Base-by-base conservation (phyloP, 1,284 basidiomycete genomes). In the Austroboletus novae-zelandiae region DNA sequence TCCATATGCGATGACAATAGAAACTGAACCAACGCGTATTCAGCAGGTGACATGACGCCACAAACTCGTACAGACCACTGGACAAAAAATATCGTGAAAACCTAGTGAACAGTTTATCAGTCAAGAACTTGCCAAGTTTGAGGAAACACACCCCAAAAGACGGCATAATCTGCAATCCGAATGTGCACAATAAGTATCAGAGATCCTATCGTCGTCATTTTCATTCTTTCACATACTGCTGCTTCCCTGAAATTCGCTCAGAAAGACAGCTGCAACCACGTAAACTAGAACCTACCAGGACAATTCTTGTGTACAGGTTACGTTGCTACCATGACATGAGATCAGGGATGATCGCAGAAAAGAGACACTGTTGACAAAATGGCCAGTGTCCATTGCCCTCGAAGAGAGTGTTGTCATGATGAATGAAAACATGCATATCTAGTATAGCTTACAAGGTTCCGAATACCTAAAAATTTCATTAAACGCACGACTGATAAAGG, bases 1-100 rank as follows among this genome's bases (percentile, higher is more conserved):
- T 51, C 57, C 57, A 58, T 47, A 60, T 40, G 3, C 55, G 56
- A 45, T 14, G 15, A 31, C 56, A 51, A 18, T 60, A 61, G 23
- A 58, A 58, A 36, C 57, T 59, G 30, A 42, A 5, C 2, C 27
- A n/a, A 29, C 2, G 4, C 18, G 2, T 8, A 14, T 23, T 59
- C n/a, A 57, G 48, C 10, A 17, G 1, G 3, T 29, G 10, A n/a
- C 6, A 27, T 27, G 27, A 30, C 14, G 3, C 3, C 0, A 10
- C 35, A 6, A 10, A 2, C 3, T 39, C 15, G 6, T 37, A 51
- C 57, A 34, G 11, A 58, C 57, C 57, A 42, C 2, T 60, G 35
- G 25, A 58, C 48, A 7, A 14, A 3, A 30, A 42, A 45, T 1
- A 5, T 15, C 9, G 50, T 45, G 9, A 1, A 9, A 20, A 9